A percentile compares a stretch with the other conserved stretches of the same genome.
phyloP scores from a whole-genome alignment of 23 red algal genomes.

The Gracilaria domingensis region DNA sequence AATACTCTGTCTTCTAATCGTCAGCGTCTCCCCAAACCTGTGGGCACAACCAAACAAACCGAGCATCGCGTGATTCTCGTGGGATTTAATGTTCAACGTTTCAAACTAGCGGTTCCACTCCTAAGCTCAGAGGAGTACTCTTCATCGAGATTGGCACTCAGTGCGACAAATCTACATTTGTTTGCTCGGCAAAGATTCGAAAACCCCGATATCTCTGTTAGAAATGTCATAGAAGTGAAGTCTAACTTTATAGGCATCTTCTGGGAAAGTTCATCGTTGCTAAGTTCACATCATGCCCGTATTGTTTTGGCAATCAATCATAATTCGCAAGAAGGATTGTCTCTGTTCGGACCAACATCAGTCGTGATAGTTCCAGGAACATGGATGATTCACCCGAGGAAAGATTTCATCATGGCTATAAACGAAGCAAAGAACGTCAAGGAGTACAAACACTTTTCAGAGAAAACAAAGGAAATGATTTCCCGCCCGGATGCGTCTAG shows the following conservation, averaged over 20 bases:
- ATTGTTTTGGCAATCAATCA: constrained; percentile 51
- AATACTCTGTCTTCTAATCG: constrained; percentile 20
- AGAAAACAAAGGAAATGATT: constrained; percentile 16
- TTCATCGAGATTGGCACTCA: constrained; percentile 55
- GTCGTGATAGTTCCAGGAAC: constrained; percentile 59
- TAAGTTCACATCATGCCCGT: constrained; percentile 59
- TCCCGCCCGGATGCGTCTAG: constrained; percentile 15
- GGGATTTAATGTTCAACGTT: constrained; percentile 64
- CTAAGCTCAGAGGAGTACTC: constrained; percentile 48
- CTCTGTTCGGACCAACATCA: constrained; percentile 43
- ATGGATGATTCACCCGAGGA: constrained; percentile 63
- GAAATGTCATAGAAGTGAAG: constrained; percentile 64
- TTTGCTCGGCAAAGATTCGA: constrained; percentile 56
- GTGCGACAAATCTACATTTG: constrained; percentile 58
- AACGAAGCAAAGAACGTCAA: constrained; percentile 57
- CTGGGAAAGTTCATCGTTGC: constrained; percentile 50
- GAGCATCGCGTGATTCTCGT: constrained; percentile 55
- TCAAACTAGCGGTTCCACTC: constrained; percentile 59
- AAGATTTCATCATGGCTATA: constrained; percentile 60
- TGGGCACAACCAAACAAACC: background rate
- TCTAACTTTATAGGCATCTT: constrained; percentile 65
- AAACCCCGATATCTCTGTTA: constrained; percentile 4
- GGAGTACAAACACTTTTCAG: constrained; percentile 34
- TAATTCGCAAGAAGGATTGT: constrained; percentile 6
- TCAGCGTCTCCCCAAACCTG: constrained; percentile 31